Conservation (phyloP, 805 yeast species). For the Yarrowia deformans region DNA sequence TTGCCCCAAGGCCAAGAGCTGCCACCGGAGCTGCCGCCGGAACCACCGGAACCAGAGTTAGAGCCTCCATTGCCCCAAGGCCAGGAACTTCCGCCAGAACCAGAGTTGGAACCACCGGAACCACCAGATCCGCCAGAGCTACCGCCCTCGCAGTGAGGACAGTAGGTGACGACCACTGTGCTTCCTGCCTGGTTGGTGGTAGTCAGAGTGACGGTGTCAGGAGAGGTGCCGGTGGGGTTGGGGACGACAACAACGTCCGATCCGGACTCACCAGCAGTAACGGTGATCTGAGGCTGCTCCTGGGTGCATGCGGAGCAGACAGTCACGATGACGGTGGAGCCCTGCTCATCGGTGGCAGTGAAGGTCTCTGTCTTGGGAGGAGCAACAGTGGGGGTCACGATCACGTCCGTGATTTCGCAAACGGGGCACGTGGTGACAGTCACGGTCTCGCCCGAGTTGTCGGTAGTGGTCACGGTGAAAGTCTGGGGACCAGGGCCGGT, state of each 20-base stretch:
- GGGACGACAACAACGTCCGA: too few species aligned
- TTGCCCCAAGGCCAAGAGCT: too few species aligned
- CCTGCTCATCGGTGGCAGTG: constrained; percentile 17
- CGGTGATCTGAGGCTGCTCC: background rate
- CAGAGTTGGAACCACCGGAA: background rate
- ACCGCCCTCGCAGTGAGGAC: background rate
- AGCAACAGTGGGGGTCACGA: background rate
- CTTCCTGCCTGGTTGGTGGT: background rate
- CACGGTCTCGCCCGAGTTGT: constrained; percentile 10
- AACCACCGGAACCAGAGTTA: too few species aligned
- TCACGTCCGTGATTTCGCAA: background rate
- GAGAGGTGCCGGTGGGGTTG: background rate
- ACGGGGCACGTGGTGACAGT: constrained; percentile 30
- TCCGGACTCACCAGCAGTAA: background rate
- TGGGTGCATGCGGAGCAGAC: constrained; percentile 5
- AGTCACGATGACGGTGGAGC: constrained; percentile 13
- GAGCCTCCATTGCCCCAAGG: too few species aligned
- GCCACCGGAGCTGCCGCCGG: too few species aligned
- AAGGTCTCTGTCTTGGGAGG: constrained; percentile 25
- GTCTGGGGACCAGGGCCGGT: background rate
- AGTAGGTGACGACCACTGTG: background rate
- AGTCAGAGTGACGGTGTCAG: constrained; percentile 1
- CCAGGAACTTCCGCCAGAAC: too few species aligned
- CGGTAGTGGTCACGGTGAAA: constrained; percentile 19
- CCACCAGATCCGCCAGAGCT: background rate